phyloP scores from a whole-genome alignment of 352 stramenopile genomes.

The Poterioochromonas sp. region DNA sequence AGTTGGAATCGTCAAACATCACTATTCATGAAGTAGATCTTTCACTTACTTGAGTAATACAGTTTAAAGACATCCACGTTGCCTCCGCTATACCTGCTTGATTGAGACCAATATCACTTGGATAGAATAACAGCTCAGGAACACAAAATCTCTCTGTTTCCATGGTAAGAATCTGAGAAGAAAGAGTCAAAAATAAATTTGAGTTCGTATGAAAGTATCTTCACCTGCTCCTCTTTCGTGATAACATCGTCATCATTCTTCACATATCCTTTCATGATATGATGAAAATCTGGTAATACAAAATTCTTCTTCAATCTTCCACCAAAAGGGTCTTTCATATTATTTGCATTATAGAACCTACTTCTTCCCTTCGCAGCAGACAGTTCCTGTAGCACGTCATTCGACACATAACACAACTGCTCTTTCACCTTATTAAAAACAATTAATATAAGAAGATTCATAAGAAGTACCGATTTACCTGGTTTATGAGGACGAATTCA shows the following conservation, averaged over 20 bases:
- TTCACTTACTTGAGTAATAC: background rate
- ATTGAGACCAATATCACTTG: slow-evolving; percentile 68
- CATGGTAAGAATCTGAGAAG: slow-evolving; percentile 61
- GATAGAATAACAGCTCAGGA: slow-evolving; percentile 74
- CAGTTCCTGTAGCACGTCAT: background rate
- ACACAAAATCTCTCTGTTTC: slow-evolving; percentile 71
- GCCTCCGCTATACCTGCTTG: slow-evolving; percentile 67
- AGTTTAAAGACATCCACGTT: slow-evolving; percentile 50
- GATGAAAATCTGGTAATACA: slow-evolving; percentile 67
- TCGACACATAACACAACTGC: slow-evolving; percentile 65
- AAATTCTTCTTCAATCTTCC: slow-evolving; percentile 46
- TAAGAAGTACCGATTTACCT: slow-evolving; percentile 39
- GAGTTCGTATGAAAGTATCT: background rate
- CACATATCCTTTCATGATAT: slow-evolving; percentile 53
- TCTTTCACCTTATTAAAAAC: slow-evolving; percentile 60
- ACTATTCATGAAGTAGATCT: background rate
- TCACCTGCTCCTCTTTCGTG: background rate
- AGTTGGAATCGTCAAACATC: background rate
- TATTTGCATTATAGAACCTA: background rate
- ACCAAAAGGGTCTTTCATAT: background rate
- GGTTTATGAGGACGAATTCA: slow-evolving; percentile 59
- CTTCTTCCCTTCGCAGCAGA: background rate
- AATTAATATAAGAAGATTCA: slow-evolving; percentile 3
- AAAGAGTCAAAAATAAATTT: background rate
- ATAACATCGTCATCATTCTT: background rate